Base-by-base conservation (phyloP, 768 basidiomycete species). In the Strobilomyces dryophilus region DNA sequence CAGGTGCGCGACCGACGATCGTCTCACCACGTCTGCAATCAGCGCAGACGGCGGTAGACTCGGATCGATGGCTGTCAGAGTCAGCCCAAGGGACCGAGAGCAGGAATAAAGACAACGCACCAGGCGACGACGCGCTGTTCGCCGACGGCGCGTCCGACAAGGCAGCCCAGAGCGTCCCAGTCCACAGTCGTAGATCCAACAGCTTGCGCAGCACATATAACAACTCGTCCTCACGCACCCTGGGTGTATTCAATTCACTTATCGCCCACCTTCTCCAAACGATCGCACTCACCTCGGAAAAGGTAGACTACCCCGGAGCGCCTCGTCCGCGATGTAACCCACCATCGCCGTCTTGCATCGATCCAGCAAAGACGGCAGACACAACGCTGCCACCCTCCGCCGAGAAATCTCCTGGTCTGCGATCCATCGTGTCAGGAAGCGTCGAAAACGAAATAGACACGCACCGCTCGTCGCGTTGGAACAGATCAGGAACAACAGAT, bases 201-300 rank as follows among this genome's bases (percentile, higher is more conserved):
- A 98, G 72, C 56, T 91, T 89, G 39, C 81, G 81, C 12, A 98
- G 71, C 26, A 93, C 79, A 63, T 94, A 95, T 2, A 95, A 66
- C 14, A 98, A 65, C 61, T 98, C 95, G 60, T 95, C 92, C 68
- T 98, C 93, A 24, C 92, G 79, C 1, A 83, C 81, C 50, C 94
- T 94, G 18, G 37, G 5, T 14, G 11, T 2, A 47, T 29, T 40
- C 31, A 1, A 42, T 29, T 44, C 35, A 34, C 42, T 24, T 45
- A 43, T 52, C 7, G 52, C 26, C 9, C 9, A 47, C 3, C 11
- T 4, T 18, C 29, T 4, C 0, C 11, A 9, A n/a, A 45, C 8
- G 4, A 6, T 37, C 17, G 3, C 2, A 61, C 70, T 57, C 47
- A 90, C 91, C 92, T 81, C 40, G 91, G 84, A 70, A 97, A 95